These are phyloP conservation scores for Fusarium concolor DNA, from an alignment of 2,329 filamentous ascomycete genomes.

Conservation along the genomic window DNA sequence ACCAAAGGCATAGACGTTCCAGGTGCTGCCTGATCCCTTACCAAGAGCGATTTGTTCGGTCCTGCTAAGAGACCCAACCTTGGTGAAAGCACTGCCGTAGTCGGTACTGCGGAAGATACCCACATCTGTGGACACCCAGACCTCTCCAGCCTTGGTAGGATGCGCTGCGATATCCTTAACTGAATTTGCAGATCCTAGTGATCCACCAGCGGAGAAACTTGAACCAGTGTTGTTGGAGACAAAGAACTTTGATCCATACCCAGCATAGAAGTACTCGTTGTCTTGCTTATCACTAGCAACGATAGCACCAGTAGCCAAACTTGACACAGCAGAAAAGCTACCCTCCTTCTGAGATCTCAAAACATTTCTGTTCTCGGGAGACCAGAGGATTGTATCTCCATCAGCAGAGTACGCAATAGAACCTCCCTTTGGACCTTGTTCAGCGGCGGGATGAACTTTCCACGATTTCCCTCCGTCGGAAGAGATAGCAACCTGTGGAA, in stretches of 20 bases:
- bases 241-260: constrained; percentile 60
- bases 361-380: constrained; percentile 54
- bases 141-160: constrained; percentile 68
- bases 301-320: constrained; percentile 58
- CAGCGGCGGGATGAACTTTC: constrained; percentile 60
- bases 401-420: constrained; percentile 63
- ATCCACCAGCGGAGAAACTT: constrained; percentile 56
- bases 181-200: constrained; percentile 54
- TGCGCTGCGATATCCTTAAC: constrained; percentile 68
- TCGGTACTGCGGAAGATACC: constrained; percentile 67
- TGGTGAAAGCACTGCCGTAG: constrained; percentile 61
- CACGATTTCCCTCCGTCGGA: constrained; percentile 63
- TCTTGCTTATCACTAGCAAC: constrained; percentile 67
- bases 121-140: constrained; percentile 67
- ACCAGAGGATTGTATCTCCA: constrained; percentile 63
- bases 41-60: constrained; percentile 60
- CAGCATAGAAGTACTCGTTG: constrained; percentile 65
- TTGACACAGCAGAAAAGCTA: constrained; percentile 58
- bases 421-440: constrained; percentile 58
- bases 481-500: constrained; percentile 61
- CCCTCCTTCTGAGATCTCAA: constrained; percentile 56
- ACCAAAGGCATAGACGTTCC: constrained; percentile 63
- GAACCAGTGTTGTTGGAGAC: constrained; percentile 61
- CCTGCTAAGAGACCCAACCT: constrained; percentile 53
- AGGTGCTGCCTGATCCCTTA: constrained; percentile 52